phyloP scores from a whole-genome alignment of 257 asterid genomes.

The Solanum appendiculatum region DNA sequence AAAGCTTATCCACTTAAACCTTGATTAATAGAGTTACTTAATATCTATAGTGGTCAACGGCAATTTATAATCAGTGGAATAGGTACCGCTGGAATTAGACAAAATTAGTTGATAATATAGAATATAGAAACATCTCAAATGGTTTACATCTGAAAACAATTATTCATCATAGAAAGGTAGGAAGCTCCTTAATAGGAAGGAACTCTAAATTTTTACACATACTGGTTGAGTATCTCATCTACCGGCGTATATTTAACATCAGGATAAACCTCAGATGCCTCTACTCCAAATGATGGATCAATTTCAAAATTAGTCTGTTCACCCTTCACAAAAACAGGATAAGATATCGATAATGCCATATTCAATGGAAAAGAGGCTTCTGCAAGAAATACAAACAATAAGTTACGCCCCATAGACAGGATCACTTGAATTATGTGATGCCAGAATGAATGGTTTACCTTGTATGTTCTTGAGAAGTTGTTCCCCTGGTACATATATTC shows the following conservation, averaged over 20 bases:
- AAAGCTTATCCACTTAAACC: too few species aligned
- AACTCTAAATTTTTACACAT: constrained; percentile 21
- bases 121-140: neutral
- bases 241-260: constrained; percentile 62
- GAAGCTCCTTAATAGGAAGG: neutral
- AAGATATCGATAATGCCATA: constrained; percentile 28
- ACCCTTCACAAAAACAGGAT: constrained; percentile 45
- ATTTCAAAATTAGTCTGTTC: constrained; percentile 49
- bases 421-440: too few species aligned
- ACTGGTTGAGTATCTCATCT: constrained; percentile 33
- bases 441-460: constrained; percentile 20
- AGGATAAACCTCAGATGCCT: constrained; percentile 62
- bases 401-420: neutral
- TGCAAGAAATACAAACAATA: constrained; percentile 8
- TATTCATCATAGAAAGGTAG: neutral
- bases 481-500: constrained; percentile 38
- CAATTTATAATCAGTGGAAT: too few species aligned
- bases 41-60: too few species aligned
- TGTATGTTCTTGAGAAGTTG: constrained; percentile 42
- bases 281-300: constrained; percentile 44
- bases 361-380: constrained; percentile 41
- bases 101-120: too few species aligned
- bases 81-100: too few species aligned
- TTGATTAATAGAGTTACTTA: too few species aligned
- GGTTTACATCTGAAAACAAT: neutral